Conservation (phyloP, 495 filamentous ascomycete genomes). For the Entonaema liquescens region DNA sequence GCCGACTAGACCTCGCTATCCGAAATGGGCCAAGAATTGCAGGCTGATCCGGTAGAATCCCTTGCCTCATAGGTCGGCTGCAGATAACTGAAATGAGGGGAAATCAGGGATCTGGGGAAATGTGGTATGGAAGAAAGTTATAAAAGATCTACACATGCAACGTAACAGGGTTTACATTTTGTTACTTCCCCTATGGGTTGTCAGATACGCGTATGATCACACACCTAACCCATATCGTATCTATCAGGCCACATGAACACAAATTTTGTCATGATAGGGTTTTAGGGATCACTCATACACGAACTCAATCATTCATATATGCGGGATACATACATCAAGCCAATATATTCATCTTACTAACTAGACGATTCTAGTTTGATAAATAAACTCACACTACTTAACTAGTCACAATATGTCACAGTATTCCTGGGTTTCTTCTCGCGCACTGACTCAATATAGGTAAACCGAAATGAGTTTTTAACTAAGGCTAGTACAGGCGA, state of each 20-base stretch:
- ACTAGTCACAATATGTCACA: not conserved
- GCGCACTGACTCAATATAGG: not conserved
- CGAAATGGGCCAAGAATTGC: constrained; percentile 22
- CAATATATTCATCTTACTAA: not conserved
- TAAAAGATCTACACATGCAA: constrained; percentile 8
- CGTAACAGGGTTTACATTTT: constrained; percentile 21
- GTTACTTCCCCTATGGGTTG: not conserved
- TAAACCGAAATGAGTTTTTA: no score
- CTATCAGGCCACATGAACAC: not conserved
- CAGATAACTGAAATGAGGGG: constrained; percentile 26
- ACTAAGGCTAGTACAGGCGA: not conserved
- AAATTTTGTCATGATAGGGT: not conserved
- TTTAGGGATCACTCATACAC: not conserved
- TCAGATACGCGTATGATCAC: not conserved
- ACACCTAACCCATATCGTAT: not conserved
- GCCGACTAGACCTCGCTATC: constrained; percentile 30
- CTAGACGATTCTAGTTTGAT: not conserved
- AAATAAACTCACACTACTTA: no score
- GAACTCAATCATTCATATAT: not conserved
- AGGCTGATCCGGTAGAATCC: constrained; percentile 38
- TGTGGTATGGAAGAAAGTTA: not conserved
- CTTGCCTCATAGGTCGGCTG: constrained; percentile 32
- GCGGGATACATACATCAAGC: not conserved
- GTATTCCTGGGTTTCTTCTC: not conserved
- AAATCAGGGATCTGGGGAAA: constrained; percentile 21